Conservation (phyloP, 495 filamentous ascomycete species). For the Trichoderma virens region DNA sequence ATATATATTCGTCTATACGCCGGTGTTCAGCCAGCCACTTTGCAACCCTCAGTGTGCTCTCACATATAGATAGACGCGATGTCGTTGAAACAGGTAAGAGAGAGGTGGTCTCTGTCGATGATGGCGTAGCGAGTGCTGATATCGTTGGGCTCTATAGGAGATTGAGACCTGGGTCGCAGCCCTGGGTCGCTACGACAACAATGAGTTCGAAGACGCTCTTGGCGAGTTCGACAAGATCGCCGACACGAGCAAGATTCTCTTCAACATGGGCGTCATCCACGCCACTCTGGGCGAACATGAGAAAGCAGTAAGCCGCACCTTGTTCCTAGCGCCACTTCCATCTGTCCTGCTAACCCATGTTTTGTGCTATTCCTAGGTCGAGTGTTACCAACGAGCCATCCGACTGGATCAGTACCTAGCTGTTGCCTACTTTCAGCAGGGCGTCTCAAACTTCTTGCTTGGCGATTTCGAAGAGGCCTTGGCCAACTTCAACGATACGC, state of each 20-base stretch:
- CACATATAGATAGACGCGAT: constrained; percentile 31
- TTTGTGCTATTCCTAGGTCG: constrained; percentile 51
- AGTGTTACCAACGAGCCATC: constrained; percentile 88
- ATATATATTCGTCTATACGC: not conserved
- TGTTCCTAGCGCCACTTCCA: not conserved
- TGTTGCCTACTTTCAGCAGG: constrained; percentile 97
- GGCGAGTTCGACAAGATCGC: constrained; percentile 77
- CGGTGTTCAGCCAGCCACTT: not conserved
- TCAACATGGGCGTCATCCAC: constrained; percentile 98
- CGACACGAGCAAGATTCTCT: constrained; percentile 96
- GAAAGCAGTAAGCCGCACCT: constrained; percentile 70
- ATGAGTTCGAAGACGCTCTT: constrained; percentile 86
- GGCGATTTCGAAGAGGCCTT: constrained; percentile 97
- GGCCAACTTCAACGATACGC: constrained; percentile 97
- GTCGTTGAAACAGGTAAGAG: constrained; percentile 69
- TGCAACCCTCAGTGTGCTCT: not conserved
- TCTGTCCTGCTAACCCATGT: not conserved
- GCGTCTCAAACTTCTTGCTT: constrained; percentile 94
- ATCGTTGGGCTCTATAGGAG: constrained; percentile 52
- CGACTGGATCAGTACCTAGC: constrained; percentile 89
- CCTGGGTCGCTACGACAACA: constrained; percentile 85
- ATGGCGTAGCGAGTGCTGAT: not conserved
- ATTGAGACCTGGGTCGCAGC: constrained; percentile 98
- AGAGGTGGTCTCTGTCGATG: not conserved
- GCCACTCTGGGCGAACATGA: constrained; percentile 96